Base-by-base conservation (phyloP, 768 basidiomycete species). In the Gautieria morchelliformis region DNA sequence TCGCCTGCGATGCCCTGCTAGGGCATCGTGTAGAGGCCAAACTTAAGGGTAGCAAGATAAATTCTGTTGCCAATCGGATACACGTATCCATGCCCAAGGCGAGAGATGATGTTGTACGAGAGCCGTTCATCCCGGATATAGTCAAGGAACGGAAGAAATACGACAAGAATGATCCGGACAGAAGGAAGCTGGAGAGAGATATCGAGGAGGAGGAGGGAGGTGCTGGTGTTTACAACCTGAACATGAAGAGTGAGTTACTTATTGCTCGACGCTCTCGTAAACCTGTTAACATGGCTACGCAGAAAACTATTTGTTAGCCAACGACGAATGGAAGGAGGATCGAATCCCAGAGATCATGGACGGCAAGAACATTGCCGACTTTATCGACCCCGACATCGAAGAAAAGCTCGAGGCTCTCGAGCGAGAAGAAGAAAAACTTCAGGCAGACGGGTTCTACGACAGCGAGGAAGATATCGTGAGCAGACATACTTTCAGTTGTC, bases 331-430 rank as follows among this genome's bases (percentile, higher is more conserved):
- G 96, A 99, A 96, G 75, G 76, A 83, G 74, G 96, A 99, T 66
- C 78, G 82, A 62, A 87, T 98, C n/a, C 96, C 96, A n/a, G 96
- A 99, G 70, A 90, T 99, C 66, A 84, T 92, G 85, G 84, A 97
- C 63, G 96, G 96, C 73, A 97, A 97, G 81, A 99, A 99, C 74
- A 74, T 98, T 53, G 95, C 94, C 22, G 96, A 99, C 76, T 99
- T 99, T 61, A 89, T 98, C 70, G 95, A 98, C 70, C 88, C 93
- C 20, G 96, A 99, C 66, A 98, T 99, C 60, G 85, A 83, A 19
- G 94, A 94, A 71, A 95, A 93, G 72, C 84, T 99, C 48, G 95
- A 97, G 66, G 95, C 93, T 12, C 83, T 99, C 58, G 95, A 99
- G 71, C 83, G 90, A 17, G 96, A 98, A 68, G 96, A 99, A 70